Evolutionary conservation across 108 stramenopile species (phyloP), one percentile per base, ranked within the genome.

Genomic region (Discostella pseudostelligera): DNA sequence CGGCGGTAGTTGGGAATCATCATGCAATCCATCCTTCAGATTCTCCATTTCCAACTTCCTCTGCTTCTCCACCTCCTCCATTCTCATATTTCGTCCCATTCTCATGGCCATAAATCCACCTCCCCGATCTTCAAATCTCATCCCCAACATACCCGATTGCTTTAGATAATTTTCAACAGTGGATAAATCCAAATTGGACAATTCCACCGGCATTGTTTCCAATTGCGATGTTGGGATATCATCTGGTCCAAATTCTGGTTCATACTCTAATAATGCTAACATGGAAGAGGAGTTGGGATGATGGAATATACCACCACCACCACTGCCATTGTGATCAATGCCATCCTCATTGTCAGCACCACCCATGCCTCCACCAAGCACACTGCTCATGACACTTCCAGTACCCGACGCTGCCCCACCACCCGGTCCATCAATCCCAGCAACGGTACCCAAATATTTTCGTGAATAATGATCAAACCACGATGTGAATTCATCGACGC

Each of bases 121-220:
- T 24, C 76, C 71, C n/a, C 76, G 71, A 68, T 73, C 71, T 45
- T 80, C 79, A 53, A 80, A 80, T 46, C 73, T 69, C 73, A 75
- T 76, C 8, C 65, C 74, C 63, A 76, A 65, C 73, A 64, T 62
- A 3, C 79, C 79, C 39, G 69, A 71, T 14, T 17, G 22, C 36
- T 62, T 54, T 37, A 80, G 45, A 76, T 53, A 76, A 45, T 59
- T 39, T 42, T 80, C 74, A 13, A 80, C 79, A 17, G 59, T 47
- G 12, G 37, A 37, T 39, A 80, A 56, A 76, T 80, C 79, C 48
- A 76, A 55, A 14, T 53, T 59, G 9, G 35, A 14, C 42, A 80
- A 62, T 32, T 80, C 79, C 16, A 20, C 37, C 43, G 74, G 79
- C 19, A 80, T 55, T 22, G 69, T 62, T 51, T 80, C 74, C 40